phyloP scores from a whole-genome alignment of 495 filamentous ascomycete genomes.

The Lophiotrema nucula region DNA sequence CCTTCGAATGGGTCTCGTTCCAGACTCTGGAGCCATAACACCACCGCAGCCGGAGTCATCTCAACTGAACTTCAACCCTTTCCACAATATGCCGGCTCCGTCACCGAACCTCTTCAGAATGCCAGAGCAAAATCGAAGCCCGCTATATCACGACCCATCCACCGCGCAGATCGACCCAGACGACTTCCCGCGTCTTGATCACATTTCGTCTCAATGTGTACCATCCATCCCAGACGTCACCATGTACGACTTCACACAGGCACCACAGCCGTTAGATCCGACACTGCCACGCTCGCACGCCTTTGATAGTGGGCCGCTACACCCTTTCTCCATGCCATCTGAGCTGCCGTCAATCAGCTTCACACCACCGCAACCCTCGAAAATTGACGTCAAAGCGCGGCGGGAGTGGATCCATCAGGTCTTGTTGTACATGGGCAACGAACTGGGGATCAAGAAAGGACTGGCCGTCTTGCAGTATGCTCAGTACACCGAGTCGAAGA shows the following conservation, averaged over 20 bases:
- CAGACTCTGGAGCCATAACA: slow-evolving; percentile 3
- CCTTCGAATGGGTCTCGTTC: slow-evolving; percentile 2
- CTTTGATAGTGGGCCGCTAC: neutral
- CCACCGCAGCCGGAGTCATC: neutral
- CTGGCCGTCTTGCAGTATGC: neutral
- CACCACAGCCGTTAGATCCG: neutral
- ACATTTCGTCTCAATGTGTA: no score
- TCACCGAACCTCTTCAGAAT: neutral
- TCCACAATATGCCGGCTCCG: neutral
- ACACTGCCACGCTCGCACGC: neutral
- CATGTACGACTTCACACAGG: neutral
- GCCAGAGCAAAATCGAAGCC: neutral
- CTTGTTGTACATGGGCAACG: slow-evolving; percentile 6
- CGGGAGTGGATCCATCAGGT: slow-evolving; percentile 16
- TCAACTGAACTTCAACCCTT: neutral
- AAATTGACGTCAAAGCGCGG: slow-evolving; percentile 8
- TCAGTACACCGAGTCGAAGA: no score
- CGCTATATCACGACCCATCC: neutral
- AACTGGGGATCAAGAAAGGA: slow-evolving; percentile 25
- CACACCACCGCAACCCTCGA: neutral
- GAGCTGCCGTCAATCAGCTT: neutral
- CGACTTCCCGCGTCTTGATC: neutral
- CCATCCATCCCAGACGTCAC: neutral
- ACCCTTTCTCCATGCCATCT: neutral
- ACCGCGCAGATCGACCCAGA: neutral